Evolutionary conservation across 1,139 yeast genomes (phyloP).

Genomic region (Geotrichum carabidarum): DNA sequence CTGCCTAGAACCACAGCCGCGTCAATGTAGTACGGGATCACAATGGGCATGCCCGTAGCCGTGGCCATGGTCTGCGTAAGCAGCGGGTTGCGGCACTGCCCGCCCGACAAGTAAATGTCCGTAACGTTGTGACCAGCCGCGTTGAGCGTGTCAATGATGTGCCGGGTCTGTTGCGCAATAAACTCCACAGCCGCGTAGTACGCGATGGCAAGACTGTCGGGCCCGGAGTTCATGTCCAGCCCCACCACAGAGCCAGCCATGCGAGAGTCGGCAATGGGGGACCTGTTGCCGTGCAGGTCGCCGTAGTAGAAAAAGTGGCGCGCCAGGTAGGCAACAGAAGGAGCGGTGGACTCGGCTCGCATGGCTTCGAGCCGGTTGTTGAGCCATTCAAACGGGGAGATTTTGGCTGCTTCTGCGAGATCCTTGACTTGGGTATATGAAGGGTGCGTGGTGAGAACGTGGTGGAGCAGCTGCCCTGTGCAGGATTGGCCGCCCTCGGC

Average conservation of each 20-base stretch:
- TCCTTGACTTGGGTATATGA: slow-evolving; percentile 54
- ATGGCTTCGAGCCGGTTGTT: slow-evolving; percentile 68
- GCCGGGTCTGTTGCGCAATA: slow-evolving; percentile 95
- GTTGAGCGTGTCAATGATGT: slow-evolving; percentile 81
- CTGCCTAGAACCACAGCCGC: slow-evolving; percentile 96
- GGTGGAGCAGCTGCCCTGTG: slow-evolving; percentile 90
- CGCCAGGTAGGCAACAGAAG: slow-evolving; percentile 76
- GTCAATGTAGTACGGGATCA: slow-evolving; percentile 90
- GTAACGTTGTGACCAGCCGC: slow-evolving; percentile 69
- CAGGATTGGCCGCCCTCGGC: slow-evolving; percentile 99
- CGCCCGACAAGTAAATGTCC: slow-evolving; percentile 87
- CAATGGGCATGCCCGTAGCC: slow-evolving; percentile 86
- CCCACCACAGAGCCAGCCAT: slow-evolving; percentile 96
- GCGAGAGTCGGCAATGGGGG: slow-evolving; percentile 89
- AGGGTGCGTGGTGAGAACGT: slow-evolving; percentile 85
- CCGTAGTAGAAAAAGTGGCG: slow-evolving; percentile 88
- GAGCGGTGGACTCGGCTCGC: slow-evolving; percentile 50
- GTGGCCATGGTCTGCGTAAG: slow-evolving; percentile 87
- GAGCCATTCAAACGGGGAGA: slow-evolving; percentile 72
- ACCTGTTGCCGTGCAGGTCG: slow-evolving; percentile 92
- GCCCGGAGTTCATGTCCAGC: slow-evolving; percentile 80
- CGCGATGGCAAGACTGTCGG: slow-evolving; percentile 76
- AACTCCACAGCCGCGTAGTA: slow-evolving; percentile 95
- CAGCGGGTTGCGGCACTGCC: slow-evolving; percentile 89
- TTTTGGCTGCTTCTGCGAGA: slow-evolving; percentile 54